Evolutionary conservation across 2,329 filamentous ascomycete genomes (phyloP), one percentile per base, ranked within the genome.

Genomic region (Lasiodiplodia sp.): DNA sequence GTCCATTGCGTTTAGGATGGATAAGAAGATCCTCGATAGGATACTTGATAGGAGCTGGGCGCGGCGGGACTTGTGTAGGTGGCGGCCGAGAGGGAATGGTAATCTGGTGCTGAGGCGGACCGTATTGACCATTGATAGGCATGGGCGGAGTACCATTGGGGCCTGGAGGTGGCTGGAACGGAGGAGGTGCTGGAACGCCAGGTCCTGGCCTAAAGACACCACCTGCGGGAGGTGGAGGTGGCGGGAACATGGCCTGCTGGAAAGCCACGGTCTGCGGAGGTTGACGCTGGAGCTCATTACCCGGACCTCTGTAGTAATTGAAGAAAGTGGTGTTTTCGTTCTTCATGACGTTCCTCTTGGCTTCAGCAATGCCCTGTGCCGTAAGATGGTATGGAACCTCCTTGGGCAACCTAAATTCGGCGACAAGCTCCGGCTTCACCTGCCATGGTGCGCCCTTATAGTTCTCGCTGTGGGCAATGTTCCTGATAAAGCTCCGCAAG

Each of bases 361-460:
- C 75, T 44, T 77, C 78, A 57, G 78, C 71, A 16, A 79, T 68
- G 12, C 77, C 76, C 40, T 79, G 78, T 25, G 76, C 72, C 2
- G 76, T 79, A 64, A 79, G 77, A 52, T 75, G 71, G 40, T 78
- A 75, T 7, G 96, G 96, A 14, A 98, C 89, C 66, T 93, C 89
- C n/a, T 90, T 94, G 70, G 93, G 91, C 71, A 99, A 96, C 71
- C 93, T 90, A 79, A 96, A 97, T 71, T 90, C 87, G 56, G 89
- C 88, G 0, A 96, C 96, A 69, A 97, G 90, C 66, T 93, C 90
- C 44, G 91, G 87, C 81, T 96, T 97, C 21, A 98, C 95, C 67
- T 97, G 83, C 96, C 96, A 99, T 0, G 96, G 95, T 0, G 96
- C 96, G n/a, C 95, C 95, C 70, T 90, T 95, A 93, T 94, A 98